These are phyloP conservation scores for Cladosporium cucumerinum DNA, from an alignment of 2,329 filamentous ascomycete genomes.

Conservation along the genomic window DNA sequence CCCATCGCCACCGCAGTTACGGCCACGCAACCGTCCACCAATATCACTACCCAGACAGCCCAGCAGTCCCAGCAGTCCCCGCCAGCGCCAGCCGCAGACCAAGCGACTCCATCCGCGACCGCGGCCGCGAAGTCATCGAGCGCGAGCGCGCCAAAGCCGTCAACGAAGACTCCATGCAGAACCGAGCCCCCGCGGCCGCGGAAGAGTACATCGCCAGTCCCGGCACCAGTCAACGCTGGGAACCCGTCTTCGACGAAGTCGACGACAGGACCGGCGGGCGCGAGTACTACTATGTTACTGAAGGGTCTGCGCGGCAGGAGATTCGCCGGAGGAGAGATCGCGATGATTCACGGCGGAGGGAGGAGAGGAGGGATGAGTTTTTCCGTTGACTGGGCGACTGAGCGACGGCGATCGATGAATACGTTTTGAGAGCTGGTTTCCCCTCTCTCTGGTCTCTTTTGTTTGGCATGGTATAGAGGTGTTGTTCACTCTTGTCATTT, in stretches of 20 bases:
- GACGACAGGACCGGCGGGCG: not conserved
- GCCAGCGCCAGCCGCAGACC: not conserved
- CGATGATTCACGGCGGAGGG: not conserved
- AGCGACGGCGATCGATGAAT: not conserved
- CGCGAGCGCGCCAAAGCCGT: not conserved
- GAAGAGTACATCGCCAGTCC: not conserved
- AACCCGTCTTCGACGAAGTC: conserved; percentile 7
- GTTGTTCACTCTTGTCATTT: not conserved
- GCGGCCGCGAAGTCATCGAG: conserved; percentile 12
- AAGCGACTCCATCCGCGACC: conserved; percentile 6
- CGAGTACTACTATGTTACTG: conserved; percentile 4
- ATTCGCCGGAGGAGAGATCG: not conserved
- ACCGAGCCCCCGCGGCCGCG: not conserved
- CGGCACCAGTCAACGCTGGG: not conserved
- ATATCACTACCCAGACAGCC: conserved; percentile 5
- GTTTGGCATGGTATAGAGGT: not conserved
- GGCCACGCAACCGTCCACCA: conserved; percentile 1
- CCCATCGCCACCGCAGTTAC: not conserved
- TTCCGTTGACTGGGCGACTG: not conserved
- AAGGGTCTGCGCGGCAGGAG: conserved; percentile 1
- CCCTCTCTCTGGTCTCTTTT: not conserved
- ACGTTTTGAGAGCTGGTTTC: not conserved
- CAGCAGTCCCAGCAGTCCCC: not conserved
- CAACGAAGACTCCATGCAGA: not conserved
- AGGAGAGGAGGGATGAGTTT: conserved; percentile 4